Evolutionary conservation across 2,329 filamentous ascomycete genomes (phyloP).

Genomic region (Penicillium sp.): DNA sequence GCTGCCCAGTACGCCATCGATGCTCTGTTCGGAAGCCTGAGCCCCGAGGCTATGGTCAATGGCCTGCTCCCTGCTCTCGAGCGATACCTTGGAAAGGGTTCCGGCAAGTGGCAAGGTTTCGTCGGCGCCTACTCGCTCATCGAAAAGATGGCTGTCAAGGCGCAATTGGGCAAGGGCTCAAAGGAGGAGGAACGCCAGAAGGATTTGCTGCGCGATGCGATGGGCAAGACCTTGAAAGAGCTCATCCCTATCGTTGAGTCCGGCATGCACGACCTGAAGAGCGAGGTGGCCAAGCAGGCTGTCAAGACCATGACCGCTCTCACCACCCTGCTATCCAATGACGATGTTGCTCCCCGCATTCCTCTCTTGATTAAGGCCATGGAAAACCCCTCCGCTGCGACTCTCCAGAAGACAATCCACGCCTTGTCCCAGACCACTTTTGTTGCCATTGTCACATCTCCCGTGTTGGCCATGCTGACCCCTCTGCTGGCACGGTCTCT

Average conservation of each 20-base stretch:
- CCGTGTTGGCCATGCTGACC: slow-evolving; percentile 88
- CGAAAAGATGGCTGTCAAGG: slow-evolving; percentile 92
- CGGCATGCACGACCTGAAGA: slow-evolving; percentile 95
- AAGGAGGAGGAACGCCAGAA: slow-evolving; percentile 83
- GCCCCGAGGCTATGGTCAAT: slow-evolving; percentile 75
- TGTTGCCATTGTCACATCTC: slow-evolving; percentile 90
- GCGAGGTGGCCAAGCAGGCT: slow-evolving; percentile 79
- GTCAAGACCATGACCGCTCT: slow-evolving; percentile 86
- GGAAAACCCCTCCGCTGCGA: slow-evolving; percentile 85
- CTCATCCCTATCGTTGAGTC: slow-evolving; percentile 87
- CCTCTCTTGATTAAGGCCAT: slow-evolving; percentile 91
- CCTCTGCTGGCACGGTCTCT: slow-evolving; percentile 90
- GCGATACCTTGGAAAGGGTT: slow-evolving; percentile 73
- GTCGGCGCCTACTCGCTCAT: slow-evolving; percentile 80
- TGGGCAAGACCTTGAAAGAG: slow-evolving; percentile 74
- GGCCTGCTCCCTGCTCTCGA: slow-evolving; percentile 74
- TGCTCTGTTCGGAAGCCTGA: slow-evolving; percentile 74
- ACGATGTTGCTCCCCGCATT: slow-evolving; percentile 90
- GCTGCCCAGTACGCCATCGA: slow-evolving; percentile 93
- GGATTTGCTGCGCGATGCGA: slow-evolving; percentile 81
- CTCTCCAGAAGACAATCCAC: slow-evolving; percentile 91
- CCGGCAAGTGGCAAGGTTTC: slow-evolving; percentile 96
- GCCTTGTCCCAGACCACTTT: slow-evolving; percentile 98
- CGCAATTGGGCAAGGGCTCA: slow-evolving; percentile 77
- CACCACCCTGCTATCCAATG: slow-evolving; percentile 87